Conservation (phyloP, 1,284 basidiomycete genomes). For the Mrakiaceae sp. region DNA sequence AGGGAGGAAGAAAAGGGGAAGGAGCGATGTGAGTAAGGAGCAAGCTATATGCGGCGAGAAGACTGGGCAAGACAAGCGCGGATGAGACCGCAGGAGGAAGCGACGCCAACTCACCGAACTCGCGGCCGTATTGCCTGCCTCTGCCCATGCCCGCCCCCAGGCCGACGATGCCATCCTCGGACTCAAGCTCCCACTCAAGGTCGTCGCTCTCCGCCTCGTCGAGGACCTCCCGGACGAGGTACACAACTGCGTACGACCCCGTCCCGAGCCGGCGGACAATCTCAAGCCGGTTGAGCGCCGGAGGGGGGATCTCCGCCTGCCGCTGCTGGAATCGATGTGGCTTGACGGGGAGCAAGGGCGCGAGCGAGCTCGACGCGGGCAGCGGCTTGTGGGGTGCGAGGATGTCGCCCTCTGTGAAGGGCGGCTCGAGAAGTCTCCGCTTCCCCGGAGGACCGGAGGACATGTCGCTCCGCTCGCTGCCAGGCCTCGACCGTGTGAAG, state of each 20-base stretch:
- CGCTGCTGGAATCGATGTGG: too few relatives aligned
- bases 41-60: not conserved
- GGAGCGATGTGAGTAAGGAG: not conserved
- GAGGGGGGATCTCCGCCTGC: slow-evolving; percentile 7
- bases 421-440: slow-evolving; percentile 2
- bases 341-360: not conserved
- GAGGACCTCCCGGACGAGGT: slow-evolving; percentile 75
- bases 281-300: slow-evolving; percentile 44
- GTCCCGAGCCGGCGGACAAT: slow-evolving; percentile 74
- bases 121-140: slow-evolving; percentile 51
- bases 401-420: slow-evolving; percentile 8
- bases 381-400: slow-evolving; percentile 1
- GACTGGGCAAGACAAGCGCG: not conserved
- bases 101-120: slow-evolving; percentile 45
- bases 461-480: not conserved
- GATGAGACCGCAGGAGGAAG: not conserved
- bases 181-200: slow-evolving; percentile 48
- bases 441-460: not conserved
- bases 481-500: not conserved
- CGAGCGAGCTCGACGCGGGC: not conserved
- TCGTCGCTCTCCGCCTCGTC: slow-evolving; percentile 46
- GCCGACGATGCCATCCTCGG: slow-evolving; percentile 27
- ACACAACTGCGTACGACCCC: slow-evolving; percentile 86
- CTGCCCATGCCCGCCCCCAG: not conserved
- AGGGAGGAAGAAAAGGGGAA: slow-evolving; percentile 3